A percentile compares a stretch with the other conserved stretches of the same genome.
Evolutionary conservation across 2,329 filamentous ascomycete species (phyloP).

Genomic region (Fusarium paranaense): DNA sequence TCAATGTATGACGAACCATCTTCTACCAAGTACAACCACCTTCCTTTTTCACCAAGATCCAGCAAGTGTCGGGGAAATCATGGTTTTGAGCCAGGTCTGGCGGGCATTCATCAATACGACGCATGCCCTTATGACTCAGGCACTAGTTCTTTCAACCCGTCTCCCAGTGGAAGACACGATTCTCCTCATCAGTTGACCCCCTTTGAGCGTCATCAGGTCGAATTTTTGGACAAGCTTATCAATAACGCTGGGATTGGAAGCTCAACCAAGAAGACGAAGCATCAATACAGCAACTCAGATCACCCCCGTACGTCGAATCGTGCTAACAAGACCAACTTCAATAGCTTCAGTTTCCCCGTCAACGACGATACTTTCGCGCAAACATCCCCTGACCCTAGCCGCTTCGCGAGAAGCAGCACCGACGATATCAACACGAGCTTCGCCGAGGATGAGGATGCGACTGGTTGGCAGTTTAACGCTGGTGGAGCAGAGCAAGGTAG

Average conservation of each 20-base stretch:
- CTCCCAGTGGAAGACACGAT: slow-evolving; percentile 49
- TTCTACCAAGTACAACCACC: slow-evolving; percentile 33
- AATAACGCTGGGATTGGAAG: slow-evolving; percentile 40
- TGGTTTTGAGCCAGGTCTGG: not conserved
- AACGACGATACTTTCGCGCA: slow-evolving; percentile 56
- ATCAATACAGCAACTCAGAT: slow-evolving; percentile 1
- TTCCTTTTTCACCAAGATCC: slow-evolving; percentile 19
- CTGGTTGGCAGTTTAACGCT: slow-evolving; percentile 65
- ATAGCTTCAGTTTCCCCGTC: slow-evolving; percentile 65
- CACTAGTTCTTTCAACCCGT: slow-evolving; percentile 8
- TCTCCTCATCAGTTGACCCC: slow-evolving; percentile 45
- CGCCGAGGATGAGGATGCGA: slow-evolving; percentile 59
- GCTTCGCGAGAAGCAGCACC: slow-evolving; percentile 63
- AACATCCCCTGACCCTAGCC: slow-evolving; percentile 51
- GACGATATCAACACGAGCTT: slow-evolving; percentile 74
- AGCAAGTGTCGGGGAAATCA: slow-evolving; percentile 20
- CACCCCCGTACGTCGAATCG: slow-evolving; percentile 11
- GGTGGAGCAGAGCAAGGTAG: slow-evolving; percentile 52
- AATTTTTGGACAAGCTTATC: slow-evolving; percentile 53
- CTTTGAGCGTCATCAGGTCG: slow-evolving; percentile 56
- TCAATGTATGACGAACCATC: slow-evolving; percentile 60
- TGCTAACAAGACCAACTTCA: slow-evolving; percentile 48
- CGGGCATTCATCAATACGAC: slow-evolving; percentile 21
- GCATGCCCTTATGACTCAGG: slow-evolving; percentile 18
- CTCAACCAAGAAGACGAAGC: slow-evolving; percentile 28